phyloP scores from a whole-genome alignment of 495 filamentous ascomycete species.

The Viridothelium virens region DNA sequence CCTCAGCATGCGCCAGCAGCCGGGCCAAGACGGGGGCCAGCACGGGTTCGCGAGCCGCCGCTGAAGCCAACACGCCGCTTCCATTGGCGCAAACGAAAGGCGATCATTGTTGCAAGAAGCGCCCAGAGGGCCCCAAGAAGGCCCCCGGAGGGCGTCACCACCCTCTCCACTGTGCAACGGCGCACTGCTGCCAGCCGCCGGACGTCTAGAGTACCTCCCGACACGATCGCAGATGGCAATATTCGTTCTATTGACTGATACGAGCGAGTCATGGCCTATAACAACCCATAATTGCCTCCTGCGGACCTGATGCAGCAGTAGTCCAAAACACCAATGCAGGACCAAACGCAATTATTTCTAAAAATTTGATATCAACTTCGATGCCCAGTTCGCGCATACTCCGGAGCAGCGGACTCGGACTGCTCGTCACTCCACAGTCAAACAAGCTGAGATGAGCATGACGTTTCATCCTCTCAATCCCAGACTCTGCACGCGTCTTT shows the following conservation, averaged over 20 bases:
- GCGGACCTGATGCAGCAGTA: background rate
- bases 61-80: background rate
- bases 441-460: conserved; percentile 7
- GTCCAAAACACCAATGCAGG: background rate
- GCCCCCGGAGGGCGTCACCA: no score
- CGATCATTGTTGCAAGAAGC: conserved; percentile 7
- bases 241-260: background rate
- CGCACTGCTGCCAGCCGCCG: background rate
- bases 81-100: background rate
- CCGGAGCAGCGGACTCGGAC: background rate
- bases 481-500: no score
- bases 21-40: background rate
- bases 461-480: background rate
- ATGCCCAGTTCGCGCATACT: background rate
- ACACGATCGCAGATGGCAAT: background rate
- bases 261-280: background rate
- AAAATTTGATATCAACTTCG: no score
- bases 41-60: background rate
- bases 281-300: background rate
- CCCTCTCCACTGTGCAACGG: background rate
- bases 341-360: background rate
- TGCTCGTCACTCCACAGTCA: background rate
- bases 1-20: background rate
- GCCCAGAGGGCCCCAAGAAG: background rate
- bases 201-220: no score